These are phyloP conservation scores for Nakaseomyces uthaithaninus DNA, from an alignment of 1,139 yeast species.

Conservation along the genomic window DNA sequence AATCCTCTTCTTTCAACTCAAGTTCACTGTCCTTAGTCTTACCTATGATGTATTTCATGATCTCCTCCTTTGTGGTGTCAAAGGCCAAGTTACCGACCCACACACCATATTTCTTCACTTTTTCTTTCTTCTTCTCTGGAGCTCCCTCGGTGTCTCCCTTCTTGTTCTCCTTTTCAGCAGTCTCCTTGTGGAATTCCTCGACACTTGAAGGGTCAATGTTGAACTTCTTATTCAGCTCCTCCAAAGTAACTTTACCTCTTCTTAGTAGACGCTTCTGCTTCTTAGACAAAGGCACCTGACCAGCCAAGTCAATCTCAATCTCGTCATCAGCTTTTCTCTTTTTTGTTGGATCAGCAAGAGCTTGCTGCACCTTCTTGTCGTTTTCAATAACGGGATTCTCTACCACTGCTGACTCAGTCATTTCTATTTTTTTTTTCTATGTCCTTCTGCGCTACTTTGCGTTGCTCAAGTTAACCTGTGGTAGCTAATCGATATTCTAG, in stretches of 20 bases:
- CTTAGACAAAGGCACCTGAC: slow-evolving; percentile 78
- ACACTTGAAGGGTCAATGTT: slow-evolving; percentile 34
- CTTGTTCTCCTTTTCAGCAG: slow-evolving; percentile 19
- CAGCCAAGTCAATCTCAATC: slow-evolving; percentile 70
- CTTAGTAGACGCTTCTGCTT: slow-evolving; percentile 84
- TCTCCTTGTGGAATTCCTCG: slow-evolving; percentile 32
- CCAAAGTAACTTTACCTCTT: slow-evolving; percentile 56
- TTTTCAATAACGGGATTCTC: slow-evolving; percentile 2
- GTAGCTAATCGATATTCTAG: no score
- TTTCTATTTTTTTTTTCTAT: not conserved
- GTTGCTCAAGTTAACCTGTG: no score
- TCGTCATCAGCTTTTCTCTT: slow-evolving; percentile 42
- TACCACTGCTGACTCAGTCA: not conserved
- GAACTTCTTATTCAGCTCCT: slow-evolving; percentile 44
- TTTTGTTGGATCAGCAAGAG: slow-evolving; percentile 29
- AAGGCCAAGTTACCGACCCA: slow-evolving; percentile 94
- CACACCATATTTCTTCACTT: slow-evolving; percentile 51
- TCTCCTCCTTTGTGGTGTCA: slow-evolving; percentile 72
- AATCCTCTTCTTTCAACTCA: slow-evolving; percentile 39
- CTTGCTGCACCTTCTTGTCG: slow-evolving; percentile 22
- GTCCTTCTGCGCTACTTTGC: not conserved
- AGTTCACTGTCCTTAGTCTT: slow-evolving; percentile 43
- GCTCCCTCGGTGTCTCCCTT: slow-evolving; percentile 17
- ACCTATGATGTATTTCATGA: slow-evolving; percentile 53
- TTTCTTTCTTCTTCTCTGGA: slow-evolving; percentile 15